Percentiles rank a stretch among this genome's conserved stretches.
Evolutionary conservation across 1,139 yeast species (phyloP).

Genomic region (Geotrichum aggregatum): DNA sequence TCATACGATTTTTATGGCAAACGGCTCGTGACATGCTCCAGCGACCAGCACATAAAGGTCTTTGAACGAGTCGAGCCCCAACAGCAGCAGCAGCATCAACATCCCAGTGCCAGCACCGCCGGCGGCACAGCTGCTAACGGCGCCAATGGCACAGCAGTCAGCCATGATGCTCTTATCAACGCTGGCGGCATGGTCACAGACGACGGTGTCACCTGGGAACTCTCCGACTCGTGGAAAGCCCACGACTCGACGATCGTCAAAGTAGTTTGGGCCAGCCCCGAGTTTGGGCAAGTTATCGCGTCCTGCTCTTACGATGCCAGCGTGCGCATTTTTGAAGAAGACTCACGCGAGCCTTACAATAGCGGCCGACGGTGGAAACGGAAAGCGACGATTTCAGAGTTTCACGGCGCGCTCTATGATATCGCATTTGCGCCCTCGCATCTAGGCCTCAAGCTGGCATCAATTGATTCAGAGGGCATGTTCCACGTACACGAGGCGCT

Average conservation of each 20-base stretch:
- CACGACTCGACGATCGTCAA: slow-evolving; percentile 85
- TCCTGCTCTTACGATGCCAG: slow-evolving; percentile 88
- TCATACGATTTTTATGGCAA: slow-evolving; percentile 84
- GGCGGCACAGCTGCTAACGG: background rate
- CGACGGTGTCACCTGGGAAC: slow-evolving; percentile 56
- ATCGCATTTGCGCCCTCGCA: slow-evolving; percentile 87
- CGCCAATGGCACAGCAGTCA: background rate
- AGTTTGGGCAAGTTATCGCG: slow-evolving; percentile 80
- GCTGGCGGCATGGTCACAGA: slow-evolving; percentile 14
- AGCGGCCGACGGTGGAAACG: slow-evolving; percentile 80
- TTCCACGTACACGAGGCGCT: slow-evolving; percentile 81
- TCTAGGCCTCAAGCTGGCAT: slow-evolving; percentile 74
- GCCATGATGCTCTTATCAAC: background rate
- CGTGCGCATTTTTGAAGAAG: slow-evolving; percentile 87
- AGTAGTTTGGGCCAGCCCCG: slow-evolving; percentile 91
- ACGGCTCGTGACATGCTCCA: slow-evolving; percentile 85
- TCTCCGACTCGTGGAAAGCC: slow-evolving; percentile 89
- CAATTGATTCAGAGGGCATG: slow-evolving; percentile 87
- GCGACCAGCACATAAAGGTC: slow-evolving; percentile 87
- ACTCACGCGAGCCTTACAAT: slow-evolving; percentile 67
- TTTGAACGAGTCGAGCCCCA: slow-evolving; percentile 58
- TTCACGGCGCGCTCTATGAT: slow-evolving; percentile 85
- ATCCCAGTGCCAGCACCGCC: background rate
- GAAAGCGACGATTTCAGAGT: slow-evolving; percentile 72
- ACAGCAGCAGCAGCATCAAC: slow-evolving; percentile 17